A percentile compares a stretch with the other conserved stretches of the same genome.
phyloP scores from a whole-genome alignment of 768 basidiomycete species.

The Macrolepiota albuminosa region DNA sequence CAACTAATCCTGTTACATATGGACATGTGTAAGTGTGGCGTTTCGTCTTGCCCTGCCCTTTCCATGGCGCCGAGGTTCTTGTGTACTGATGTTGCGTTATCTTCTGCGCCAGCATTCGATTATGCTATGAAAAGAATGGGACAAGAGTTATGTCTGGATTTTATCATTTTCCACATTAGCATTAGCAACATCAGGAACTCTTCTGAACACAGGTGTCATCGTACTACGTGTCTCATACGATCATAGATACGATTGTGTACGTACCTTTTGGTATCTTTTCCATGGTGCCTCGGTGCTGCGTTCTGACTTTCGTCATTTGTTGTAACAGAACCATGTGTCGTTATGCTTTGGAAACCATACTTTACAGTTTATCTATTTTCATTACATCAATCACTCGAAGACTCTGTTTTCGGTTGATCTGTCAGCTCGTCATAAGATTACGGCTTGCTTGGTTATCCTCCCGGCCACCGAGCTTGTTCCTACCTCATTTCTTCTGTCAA shows the following conservation, averaged over 20 bases:
- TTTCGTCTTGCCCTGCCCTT: background rate
- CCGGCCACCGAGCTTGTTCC: background rate
- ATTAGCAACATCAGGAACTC: too few relatives aligned
- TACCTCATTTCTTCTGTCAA: background rate
- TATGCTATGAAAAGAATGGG: background rate
- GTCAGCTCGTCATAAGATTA: background rate
- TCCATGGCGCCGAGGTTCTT: background rate
- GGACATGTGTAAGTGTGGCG: background rate
- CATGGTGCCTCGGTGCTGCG: background rate
- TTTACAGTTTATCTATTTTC: background rate
- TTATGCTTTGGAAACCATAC: background rate
- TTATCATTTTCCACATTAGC: too few relatives aligned
- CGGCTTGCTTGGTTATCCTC: background rate
- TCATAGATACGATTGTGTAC: background rate
- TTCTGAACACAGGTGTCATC: background rate
- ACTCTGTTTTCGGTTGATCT: background rate
- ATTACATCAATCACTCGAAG: background rate
- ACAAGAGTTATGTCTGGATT: background rate
- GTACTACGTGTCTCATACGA: background rate
- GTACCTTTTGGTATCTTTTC: background rate
- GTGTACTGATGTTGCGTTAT: background rate
- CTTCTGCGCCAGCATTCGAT: background rate
- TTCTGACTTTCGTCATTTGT: background rate
- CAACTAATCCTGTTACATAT: background rate
- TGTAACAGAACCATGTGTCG: background rate